phyloP scores from a whole-genome alignment of 2,329 filamentous ascomycete genomes.

The Aspergillus ibericus region DNA sequence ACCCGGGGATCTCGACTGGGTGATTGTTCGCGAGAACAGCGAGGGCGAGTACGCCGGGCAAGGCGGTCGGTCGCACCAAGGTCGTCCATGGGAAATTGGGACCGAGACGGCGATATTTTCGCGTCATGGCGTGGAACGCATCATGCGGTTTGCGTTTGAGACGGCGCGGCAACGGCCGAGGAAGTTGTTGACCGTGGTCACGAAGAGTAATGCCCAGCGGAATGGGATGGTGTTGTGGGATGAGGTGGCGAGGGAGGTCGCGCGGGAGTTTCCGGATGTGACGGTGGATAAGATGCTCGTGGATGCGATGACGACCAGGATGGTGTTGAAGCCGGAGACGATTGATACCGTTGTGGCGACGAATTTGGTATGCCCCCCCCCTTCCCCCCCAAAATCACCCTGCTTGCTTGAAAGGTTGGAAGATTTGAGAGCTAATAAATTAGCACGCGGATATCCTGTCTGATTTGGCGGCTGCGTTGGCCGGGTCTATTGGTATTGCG shows the following conservation, averaged over 20 bases:
- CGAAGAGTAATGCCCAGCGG: conserved; percentile 65
- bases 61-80: conserved; percentile 61
- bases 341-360: conserved; percentile 65
- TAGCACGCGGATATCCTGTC: conserved; percentile 66
- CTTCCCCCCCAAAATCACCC: neutral
- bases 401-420: too few species aligned
- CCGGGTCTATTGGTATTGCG: conserved; percentile 70
- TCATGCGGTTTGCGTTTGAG: conserved; percentile 66
- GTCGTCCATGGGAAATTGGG: conserved; percentile 60
- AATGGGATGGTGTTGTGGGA: conserved; percentile 71
- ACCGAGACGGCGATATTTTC: conserved; percentile 67
- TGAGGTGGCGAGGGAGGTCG: conserved; percentile 58
- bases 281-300: conserved; percentile 66
- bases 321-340: conserved; percentile 61
- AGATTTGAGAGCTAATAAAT: neutral
- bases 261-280: conserved; percentile 61
- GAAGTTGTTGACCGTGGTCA: conserved; percentile 63
- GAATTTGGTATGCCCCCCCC: conserved; percentile 47
- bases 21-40: conserved; percentile 66
- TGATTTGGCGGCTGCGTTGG: conserved; percentile 68
- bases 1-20: conserved; percentile 64
- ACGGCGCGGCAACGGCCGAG: conserved; percentile 57
- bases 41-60: conserved; percentile 68
- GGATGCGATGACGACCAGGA: conserved; percentile 65
- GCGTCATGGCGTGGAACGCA: conserved; percentile 57